These are phyloP conservation scores for Eucalyptus brandiana DNA, from an alignment of 345 rosid species.

Conservation along the genomic window DNA sequence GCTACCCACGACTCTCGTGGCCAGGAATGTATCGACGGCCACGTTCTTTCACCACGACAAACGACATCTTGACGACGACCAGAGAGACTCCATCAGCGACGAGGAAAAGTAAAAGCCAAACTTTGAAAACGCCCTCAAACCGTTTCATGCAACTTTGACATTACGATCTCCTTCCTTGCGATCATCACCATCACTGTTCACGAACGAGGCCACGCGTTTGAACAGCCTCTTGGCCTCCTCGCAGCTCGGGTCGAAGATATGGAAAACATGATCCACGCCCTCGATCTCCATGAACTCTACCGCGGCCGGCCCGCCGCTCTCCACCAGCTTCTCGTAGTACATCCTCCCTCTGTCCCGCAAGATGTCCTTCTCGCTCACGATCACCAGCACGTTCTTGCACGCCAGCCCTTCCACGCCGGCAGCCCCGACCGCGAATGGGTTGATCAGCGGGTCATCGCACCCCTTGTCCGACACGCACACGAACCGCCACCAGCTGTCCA, in stretches of 20 bases:
- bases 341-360: slow-evolving; percentile 43
- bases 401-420: slow-evolving; percentile 27
- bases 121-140: neutral
- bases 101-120: neutral
- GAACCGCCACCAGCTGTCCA: slow-evolving; percentile 73
- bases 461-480: slow-evolving; percentile 61
- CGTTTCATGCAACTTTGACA: neutral
- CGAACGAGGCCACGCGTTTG: slow-evolving; percentile 33
- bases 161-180: neutral
- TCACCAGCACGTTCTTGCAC: slow-evolving; percentile 32
- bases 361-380: slow-evolving; percentile 59
- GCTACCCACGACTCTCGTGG: neutral
- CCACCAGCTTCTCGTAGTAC: slow-evolving; percentile 35
- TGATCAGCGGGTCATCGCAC: slow-evolving; percentile 63
- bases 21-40: neutral
- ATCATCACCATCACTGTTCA: neutral
- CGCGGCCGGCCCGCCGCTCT: slow-evolving; percentile 36
- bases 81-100: neutral
- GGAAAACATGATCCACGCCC: slow-evolving; percentile 69
- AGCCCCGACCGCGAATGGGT: slow-evolving; percentile 55
- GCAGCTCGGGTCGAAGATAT: slow-evolving; percentile 36
- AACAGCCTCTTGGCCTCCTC: slow-evolving; percentile 32
- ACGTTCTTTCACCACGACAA: neutral
- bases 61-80: neutral
- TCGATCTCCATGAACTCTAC: slow-evolving; percentile 44